phyloP scores from a whole-genome alignment of 2,329 filamentous ascomycete genomes.

The Arachnopeziza araneosa region DNA sequence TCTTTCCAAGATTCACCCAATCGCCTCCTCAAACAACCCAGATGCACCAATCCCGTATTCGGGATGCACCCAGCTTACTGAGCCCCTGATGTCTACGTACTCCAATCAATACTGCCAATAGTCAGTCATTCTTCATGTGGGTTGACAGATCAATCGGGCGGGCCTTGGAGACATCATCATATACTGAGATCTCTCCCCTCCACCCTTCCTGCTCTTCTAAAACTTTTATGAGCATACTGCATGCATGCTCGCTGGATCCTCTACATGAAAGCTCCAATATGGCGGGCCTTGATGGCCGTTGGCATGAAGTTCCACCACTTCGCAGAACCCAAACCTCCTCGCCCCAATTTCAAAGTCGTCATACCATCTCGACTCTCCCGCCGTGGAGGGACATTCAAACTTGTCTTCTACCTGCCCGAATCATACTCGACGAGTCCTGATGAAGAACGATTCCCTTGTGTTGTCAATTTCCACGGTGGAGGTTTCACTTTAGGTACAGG shows the following conservation, averaged over 20 bases:
- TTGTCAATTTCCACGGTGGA: slow-evolving; percentile 64
- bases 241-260: slow-evolving; percentile 15
- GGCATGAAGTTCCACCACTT: slow-evolving; percentile 32
- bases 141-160: background rate
- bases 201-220: background rate
- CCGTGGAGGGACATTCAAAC: slow-evolving; percentile 29
- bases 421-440: slow-evolving; percentile 31
- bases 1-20: background rate
- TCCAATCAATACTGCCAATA: background rate
- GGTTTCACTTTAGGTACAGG: slow-evolving; percentile 60
- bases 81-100: background rate
- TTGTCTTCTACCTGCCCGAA: slow-evolving; percentile 40
- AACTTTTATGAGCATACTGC: slow-evolving; percentile 16
- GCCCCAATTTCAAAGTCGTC: slow-evolving; percentile 29
- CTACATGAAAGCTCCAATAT: slow-evolving; percentile 30
- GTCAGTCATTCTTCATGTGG: background rate
- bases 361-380: slow-evolving; percentile 28
- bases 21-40: background rate
- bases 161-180: background rate
- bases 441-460: slow-evolving; percentile 39
- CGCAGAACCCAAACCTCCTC: slow-evolving; percentile 26
- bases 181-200: background rate
- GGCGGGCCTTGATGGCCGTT: slow-evolving; percentile 30
- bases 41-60: background rate
- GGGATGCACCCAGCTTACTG: slow-evolving; percentile 2